Evolutionary conservation across 345 rosid genomes (phyloP).

Genomic region (Melastoma malabathricum): DNA sequence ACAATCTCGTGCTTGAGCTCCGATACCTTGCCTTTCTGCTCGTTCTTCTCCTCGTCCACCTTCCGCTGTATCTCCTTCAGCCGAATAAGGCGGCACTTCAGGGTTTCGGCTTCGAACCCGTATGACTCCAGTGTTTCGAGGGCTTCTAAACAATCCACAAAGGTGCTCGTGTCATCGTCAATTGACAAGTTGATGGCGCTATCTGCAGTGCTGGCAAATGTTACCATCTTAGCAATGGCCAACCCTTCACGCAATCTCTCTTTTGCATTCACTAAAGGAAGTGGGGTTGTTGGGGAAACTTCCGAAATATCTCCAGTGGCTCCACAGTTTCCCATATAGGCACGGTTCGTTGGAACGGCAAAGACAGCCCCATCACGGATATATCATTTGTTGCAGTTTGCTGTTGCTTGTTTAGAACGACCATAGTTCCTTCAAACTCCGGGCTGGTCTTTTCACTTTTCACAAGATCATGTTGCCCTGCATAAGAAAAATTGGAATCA

Average conservation of each 20-base stretch:
- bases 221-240: conserved; percentile 2
- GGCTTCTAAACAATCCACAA: background rate
- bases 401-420: too few species aligned
- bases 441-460: too few species aligned
- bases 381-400: too few species aligned
- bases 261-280: background rate
- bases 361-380: conserved; percentile 10
- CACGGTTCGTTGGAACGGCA: conserved; percentile 51
- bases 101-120: background rate
- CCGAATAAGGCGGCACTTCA: background rate
- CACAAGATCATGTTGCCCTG: too few species aligned
- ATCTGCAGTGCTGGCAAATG: background rate
- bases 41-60: background rate
- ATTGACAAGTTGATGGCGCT: background rate
- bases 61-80: background rate
- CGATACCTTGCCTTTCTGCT: background rate
- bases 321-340: conserved; percentile 3
- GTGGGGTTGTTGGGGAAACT: conserved; percentile 4
- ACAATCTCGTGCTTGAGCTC: conserved; percentile 2
- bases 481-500: too few species aligned
- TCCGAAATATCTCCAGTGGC: background rate
- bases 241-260: conserved; percentile 1
- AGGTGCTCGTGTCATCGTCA: background rate
- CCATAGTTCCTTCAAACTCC: too few species aligned
- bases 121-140: background rate